These are phyloP conservation scores for Fusarium napiforme DNA, from an alignment of 2,329 filamentous ascomycete genomes.

Conservation along the genomic window DNA sequence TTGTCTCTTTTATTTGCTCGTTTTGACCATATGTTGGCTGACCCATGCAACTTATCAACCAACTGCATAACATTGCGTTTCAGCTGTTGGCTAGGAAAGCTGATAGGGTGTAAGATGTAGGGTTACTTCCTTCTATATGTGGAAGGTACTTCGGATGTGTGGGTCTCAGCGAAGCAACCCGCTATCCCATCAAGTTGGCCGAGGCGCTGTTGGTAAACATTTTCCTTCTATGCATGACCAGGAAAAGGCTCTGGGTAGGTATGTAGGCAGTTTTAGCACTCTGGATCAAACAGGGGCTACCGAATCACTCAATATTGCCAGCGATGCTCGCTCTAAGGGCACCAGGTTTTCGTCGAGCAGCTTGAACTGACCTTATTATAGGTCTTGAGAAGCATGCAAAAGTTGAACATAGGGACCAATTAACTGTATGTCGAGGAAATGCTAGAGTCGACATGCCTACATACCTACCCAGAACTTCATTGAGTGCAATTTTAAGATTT, in stretches of 20 bases:
- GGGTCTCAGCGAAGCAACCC: neutral
- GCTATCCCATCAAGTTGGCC: neutral
- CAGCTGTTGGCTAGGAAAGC: neutral
- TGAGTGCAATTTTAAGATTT: too few relatives aligned
- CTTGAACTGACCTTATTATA: too few relatives aligned
- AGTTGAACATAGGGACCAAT: too few relatives aligned
- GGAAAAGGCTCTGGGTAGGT: neutral
- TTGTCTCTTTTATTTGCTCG: neutral
- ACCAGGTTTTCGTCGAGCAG: too few relatives aligned
- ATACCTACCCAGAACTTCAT: neutral
- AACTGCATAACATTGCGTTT: slow-evolving; percentile 12
- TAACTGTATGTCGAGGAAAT: too few relatives aligned
- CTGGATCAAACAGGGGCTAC: neutral
- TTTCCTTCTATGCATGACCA: neutral
- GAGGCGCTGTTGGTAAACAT: neutral
- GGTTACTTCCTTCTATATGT: neutral
- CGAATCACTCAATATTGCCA: neutral
- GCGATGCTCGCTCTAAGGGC: neutral
- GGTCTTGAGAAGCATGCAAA: too few relatives aligned
- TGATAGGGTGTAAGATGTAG: neutral
- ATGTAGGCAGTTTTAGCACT: neutral
- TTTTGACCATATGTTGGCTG: neutral
- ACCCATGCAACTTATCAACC: slow-evolving; percentile 1
- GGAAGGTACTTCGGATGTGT: neutral
- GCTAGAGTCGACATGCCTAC: neutral